Base-by-base conservation (phyloP, 2,329 filamentous ascomycete species). In the Triangularia setosa region DNA sequence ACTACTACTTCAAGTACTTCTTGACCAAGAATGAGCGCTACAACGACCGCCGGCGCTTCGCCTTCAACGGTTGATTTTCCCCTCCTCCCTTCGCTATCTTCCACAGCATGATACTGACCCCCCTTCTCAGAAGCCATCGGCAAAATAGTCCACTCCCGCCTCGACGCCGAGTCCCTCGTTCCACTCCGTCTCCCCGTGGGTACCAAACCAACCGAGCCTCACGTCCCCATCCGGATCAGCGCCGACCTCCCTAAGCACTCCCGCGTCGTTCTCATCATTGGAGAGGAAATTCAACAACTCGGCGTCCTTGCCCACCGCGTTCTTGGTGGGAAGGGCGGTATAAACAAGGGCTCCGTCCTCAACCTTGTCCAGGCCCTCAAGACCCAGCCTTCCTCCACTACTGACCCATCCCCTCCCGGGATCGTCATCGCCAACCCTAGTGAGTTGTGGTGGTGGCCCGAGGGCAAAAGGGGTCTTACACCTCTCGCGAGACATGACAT, bases 371-470 rank as follows among this genome's bases (percentile, higher is more conserved):
- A 79, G 35, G 77, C 74, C 12, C 75, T 88, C 4, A 72, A 72
- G 52, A 61, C 70, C 16, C 76, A 81, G 63, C 66, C 56, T 24
- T 75, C 75, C 33, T 77, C 75, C 14, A 67, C 74, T 0, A 57
- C 69, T 0, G 77, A 80, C 21, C 27, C 72, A 0, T 69, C 74
- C 1, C 68, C 78, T 1, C 87, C 83, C 0, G 90, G 84, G 2
- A 78, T 97, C 63, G 78, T 97, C 27, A 79, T 97, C 25, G 85
- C 92, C 55, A 97, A 97, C 73, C 81, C 87, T 3, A 92, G 91
- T 4, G 88, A 96, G 76, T 79, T 91, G 18, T 80, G 88, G 71
- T 97, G 92, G 88, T 91, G 90, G 74, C 86, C 90, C 48, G 82
- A 84, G 60, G 82, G 82, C 1, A 77, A 82, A 60, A 82, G 84